phyloP scores from a whole-genome alignment of 192 early-diverging fungal species.

The Coemansia reversa region DNA sequence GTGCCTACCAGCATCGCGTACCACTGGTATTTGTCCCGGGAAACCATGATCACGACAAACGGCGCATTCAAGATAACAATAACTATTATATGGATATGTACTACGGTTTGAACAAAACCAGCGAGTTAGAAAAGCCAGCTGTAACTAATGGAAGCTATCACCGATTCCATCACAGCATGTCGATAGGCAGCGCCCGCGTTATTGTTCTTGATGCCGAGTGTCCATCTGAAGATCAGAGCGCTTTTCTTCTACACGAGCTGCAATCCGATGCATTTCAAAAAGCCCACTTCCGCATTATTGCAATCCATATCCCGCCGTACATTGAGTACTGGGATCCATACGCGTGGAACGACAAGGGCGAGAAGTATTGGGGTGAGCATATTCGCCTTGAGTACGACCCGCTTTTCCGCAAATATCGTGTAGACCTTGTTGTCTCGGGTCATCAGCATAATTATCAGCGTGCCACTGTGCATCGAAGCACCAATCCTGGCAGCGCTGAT shows the following conservation, averaged over 20 bases:
- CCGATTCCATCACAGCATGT: slow-evolving; percentile 38
- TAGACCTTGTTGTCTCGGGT: slow-evolving; percentile 74
- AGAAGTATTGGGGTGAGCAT: slow-evolving; percentile 72
- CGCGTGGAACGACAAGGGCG: slow-evolving; percentile 63
- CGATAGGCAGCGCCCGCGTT: slow-evolving; percentile 61
- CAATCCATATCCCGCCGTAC: slow-evolving; percentile 74
- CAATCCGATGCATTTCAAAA: slow-evolving; percentile 52
- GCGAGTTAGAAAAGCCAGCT: slow-evolving; percentile 9
- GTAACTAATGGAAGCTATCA: slow-evolving; percentile 36
- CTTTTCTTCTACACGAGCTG: slow-evolving; percentile 63
- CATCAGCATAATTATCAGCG: slow-evolving; percentile 81
- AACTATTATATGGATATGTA: slow-evolving; percentile 51
- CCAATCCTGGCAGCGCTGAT: slow-evolving; percentile 33
- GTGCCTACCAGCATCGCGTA: slow-evolving; percentile 55
- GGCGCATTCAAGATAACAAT: slow-evolving; percentile 51
- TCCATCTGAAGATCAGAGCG: slow-evolving; percentile 59
- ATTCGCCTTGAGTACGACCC: slow-evolving; percentile 64
- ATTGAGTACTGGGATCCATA: slow-evolving; percentile 74
- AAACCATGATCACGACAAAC: slow-evolving; percentile 71
- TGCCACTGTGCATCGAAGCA: slow-evolving; percentile 21
- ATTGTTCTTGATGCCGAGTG: slow-evolving; percentile 71
- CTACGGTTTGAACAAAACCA: slow-evolving; percentile 32
- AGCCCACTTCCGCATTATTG: slow-evolving; percentile 63
- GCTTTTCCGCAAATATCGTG: slow-evolving; percentile 63
- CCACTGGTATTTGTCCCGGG: slow-evolving; percentile 72